Evolutionary conservation across 2,329 filamentous ascomycete genomes (phyloP).

Genomic region (Penicillium sp.): DNA sequence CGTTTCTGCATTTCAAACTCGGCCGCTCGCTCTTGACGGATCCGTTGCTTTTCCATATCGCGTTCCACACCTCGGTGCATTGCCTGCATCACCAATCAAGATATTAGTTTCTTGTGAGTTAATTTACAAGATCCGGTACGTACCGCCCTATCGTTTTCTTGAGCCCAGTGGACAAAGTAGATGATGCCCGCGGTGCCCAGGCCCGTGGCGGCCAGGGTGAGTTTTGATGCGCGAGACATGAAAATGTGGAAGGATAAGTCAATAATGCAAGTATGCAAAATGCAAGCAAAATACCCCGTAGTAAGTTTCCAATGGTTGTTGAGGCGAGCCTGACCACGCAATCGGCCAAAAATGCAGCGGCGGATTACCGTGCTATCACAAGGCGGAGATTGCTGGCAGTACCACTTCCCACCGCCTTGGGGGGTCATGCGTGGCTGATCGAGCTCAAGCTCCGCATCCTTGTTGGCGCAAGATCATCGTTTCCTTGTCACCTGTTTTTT

Average conservation of each 20-base stretch:
- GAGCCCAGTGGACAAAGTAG: slow-evolving; percentile 84
- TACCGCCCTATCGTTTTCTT: slow-evolving; percentile 81
- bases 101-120: slow-evolving; percentile 7
- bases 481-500: slow-evolving; percentile 9
- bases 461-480: slow-evolving; percentile 20
- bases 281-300: background rate
- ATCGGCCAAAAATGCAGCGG: slow-evolving; percentile 13
- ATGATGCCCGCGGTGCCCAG: slow-evolving; percentile 76
- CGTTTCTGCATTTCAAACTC: slow-evolving; percentile 91
- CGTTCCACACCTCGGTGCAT: slow-evolving; percentile 96
- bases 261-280: background rate
- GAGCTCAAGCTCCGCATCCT: slow-evolving; percentile 32
- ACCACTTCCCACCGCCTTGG: slow-evolving; percentile 34
- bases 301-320: background rate
- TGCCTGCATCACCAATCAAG: slow-evolving; percentile 52
- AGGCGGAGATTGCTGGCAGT: slow-evolving; percentile 38
- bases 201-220: slow-evolving; percentile 78
- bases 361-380: slow-evolving; percentile 26
- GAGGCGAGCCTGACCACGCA: background rate
- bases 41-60: slow-evolving; percentile 88
- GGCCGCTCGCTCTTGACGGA: slow-evolving; percentile 86
- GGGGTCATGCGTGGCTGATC: slow-evolving; percentile 35
- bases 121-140: slow-evolving; percentile 31
- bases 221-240: slow-evolving; percentile 90
- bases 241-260: background rate